A percentile compares a stretch with the other conserved stretches of the same genome.
Conservation (phyloP, 169 alveolate genomes). For the Plasmodium gaboni region DNA sequence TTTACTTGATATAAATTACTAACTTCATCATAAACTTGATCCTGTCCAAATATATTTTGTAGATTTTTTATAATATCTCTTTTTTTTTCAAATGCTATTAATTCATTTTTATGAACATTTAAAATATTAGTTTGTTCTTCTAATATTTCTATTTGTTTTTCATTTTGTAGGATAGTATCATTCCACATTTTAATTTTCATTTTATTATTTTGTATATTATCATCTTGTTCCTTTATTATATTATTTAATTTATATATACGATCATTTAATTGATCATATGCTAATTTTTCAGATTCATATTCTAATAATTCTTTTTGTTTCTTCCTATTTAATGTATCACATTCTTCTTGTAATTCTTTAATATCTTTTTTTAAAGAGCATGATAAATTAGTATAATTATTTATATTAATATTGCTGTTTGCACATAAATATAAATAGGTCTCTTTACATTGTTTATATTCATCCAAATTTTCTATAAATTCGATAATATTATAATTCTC, state of each 20-base stretch:
- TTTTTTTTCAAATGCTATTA: slow-evolving; percentile 72
- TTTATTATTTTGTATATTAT: slow-evolving; percentile 43
- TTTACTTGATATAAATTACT: slow-evolving; percentile 77
- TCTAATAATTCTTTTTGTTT: slow-evolving; percentile 58
- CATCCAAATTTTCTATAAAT: slow-evolving; percentile 32
- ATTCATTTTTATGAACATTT: slow-evolving; percentile 79
- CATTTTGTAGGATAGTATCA: slow-evolving; percentile 10
- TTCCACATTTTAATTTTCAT: slow-evolving; percentile 27
- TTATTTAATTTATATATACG: slow-evolving; percentile 14
- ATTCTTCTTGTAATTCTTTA: slow-evolving; percentile 65
- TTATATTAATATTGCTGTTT: slow-evolving; percentile 49
- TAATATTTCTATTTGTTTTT: slow-evolving; percentile 66
- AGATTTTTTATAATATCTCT: slow-evolving; percentile 76
- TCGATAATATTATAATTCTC: slow-evolving; percentile 4
- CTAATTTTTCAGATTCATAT: slow-evolving; percentile 25
- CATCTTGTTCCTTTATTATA: slow-evolving; percentile 68
- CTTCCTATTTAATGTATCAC: slow-evolving; percentile 41
- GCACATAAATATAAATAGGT: slow-evolving; percentile 40
- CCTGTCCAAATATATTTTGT: slow-evolving; percentile 61
- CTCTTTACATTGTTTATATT: slow-evolving; percentile 27
- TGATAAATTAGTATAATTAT: slow-evolving; percentile 12
- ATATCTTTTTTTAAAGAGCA: slow-evolving; percentile 27
- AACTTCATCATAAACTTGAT: slow-evolving; percentile 81
- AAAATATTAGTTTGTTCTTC: slow-evolving; percentile 76
- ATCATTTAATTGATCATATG: slow-evolving; percentile 14